Evolutionary conservation across 2,329 filamentous ascomycete genomes (phyloP), one percentile per base, ranked within the genome.

Genomic region (Lasiodiplodia citricola): DNA sequence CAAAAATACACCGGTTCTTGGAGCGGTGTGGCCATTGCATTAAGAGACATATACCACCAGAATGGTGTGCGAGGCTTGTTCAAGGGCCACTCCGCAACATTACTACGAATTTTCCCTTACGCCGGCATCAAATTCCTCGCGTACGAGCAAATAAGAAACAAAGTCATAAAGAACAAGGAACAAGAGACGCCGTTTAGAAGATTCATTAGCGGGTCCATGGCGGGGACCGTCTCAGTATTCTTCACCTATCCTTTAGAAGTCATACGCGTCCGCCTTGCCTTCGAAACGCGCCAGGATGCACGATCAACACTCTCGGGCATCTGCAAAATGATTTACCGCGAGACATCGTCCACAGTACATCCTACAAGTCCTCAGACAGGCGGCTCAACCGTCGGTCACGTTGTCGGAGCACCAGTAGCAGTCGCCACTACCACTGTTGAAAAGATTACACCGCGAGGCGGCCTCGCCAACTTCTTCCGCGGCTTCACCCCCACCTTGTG

Each of bases 111-210:
- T 71, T 99, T 98, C 75, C 96, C 96, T 6, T 99, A 99, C 79
- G 96, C 95, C 18, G 95, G 92, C 56, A 97, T 98, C 81, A 99
- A 99, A 77, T 99, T 99, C 77, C 87, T 99, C 52, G 94, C 95
- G 56, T 99, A 99, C 83, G 96, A 99, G 80, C 96, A 99, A 80
- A 93, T 97, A 72, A 92, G 96, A 70, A 88, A 91, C 14, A 75
- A 90, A 16, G 77, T 98, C 38, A 98, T 99, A 70, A 87, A 87
- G 1, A 84, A 82, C 47, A 88, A 85, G 64, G 83, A 90, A 6
- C 86, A 96, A 69, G 96, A 99, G 79, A 98, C 95, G 0, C 87
- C 91, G 1, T 79, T 91, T 35, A 88, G 96, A 62, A 88, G 96
- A 13, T 87, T 96, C 60, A 74, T 92, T 28, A 91, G 90, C 69